A percentile compares a stretch with the other conserved stretches of the same genome.
Evolutionary conservation across 768 basidiomycete genomes (phyloP).

Genomic region (Boletus vinaceobasis): DNA sequence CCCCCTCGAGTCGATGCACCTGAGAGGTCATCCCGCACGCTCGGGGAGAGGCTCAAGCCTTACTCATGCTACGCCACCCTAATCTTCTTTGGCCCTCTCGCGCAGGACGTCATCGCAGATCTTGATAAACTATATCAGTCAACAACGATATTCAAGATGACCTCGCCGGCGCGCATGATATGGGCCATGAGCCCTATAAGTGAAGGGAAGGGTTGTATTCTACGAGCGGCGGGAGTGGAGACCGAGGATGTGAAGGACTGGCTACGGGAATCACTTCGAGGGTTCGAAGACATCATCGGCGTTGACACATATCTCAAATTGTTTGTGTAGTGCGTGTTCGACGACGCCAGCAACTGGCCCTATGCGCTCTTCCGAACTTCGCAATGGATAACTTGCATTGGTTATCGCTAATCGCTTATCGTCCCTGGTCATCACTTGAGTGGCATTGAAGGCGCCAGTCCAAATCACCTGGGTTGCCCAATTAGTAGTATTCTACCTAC

Average conservation of each 20-base stretch:
- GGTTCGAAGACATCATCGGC: conserved; percentile 55
- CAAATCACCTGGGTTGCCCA: too few relatives aligned
- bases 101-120: conserved; percentile 43
- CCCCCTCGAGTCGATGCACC: conserved; percentile 5
- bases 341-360: not conserved
- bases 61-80: conserved; percentile 91
- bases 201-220: conserved; percentile 47
- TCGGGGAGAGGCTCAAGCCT: conserved; percentile 63
- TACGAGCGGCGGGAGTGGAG: conserved; percentile 74
- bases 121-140: conserved; percentile 49
- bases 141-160: conserved; percentile 59
- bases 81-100: conserved; percentile 70
- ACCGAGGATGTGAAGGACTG: conserved; percentile 73
- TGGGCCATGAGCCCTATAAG: conserved; percentile 77
- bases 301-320: conserved; percentile 60
- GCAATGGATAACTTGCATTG: not conserved
- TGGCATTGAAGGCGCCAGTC: not conserved
- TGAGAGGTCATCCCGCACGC: conserved; percentile 40
- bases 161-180: conserved; percentile 56
- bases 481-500: too few relatives aligned
- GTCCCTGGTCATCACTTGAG: not conserved
- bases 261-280: conserved; percentile 54
- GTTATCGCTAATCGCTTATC: not conserved
- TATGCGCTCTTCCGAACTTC: not conserved
- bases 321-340: conserved; percentile 41